phyloP scores from a whole-genome alignment of 2,329 filamentous ascomycete genomes.

The Penicillium palitans region DNA sequence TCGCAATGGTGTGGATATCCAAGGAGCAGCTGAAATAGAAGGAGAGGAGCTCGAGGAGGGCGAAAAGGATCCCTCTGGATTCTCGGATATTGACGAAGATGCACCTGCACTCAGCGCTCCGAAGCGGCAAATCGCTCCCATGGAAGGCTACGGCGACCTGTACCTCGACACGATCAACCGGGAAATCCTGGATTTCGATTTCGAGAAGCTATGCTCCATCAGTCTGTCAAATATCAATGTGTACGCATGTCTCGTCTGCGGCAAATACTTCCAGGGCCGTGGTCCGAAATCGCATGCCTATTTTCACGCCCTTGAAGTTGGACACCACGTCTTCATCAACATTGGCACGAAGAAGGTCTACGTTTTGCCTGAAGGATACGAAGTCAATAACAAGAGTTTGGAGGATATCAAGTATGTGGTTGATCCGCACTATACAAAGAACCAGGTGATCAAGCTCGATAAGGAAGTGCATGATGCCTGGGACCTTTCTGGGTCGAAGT shows the following conservation, averaged over 20 bases:
- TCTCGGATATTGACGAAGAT: slow-evolving; percentile 41
- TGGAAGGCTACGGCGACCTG: slow-evolving; percentile 88
- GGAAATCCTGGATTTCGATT: slow-evolving; percentile 92
- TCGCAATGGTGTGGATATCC: slow-evolving; percentile 38
- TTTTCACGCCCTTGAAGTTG: slow-evolving; percentile 92
- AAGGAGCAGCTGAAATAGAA: slow-evolving; percentile 71
- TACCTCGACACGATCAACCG: slow-evolving; percentile 98
- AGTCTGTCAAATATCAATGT: slow-evolving; percentile 98
- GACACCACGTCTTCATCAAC: slow-evolving; percentile 97
- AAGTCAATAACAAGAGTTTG: slow-evolving; percentile 89
- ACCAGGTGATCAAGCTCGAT: slow-evolving; percentile 79
- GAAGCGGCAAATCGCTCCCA: slow-evolving; percentile 71
- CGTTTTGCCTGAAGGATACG: slow-evolving; percentile 85
- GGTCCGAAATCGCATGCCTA: slow-evolving; percentile 95
- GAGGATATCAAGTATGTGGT: slow-evolving; percentile 99
- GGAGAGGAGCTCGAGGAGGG: slow-evolving; percentile 48
- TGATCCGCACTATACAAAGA: slow-evolving; percentile 79
- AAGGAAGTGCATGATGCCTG: slow-evolving; percentile 60
- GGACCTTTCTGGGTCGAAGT: slow-evolving; percentile 80
- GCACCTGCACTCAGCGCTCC: slow-evolving; percentile 39
- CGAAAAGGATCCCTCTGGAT: slow-evolving; percentile 27
- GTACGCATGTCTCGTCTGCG: slow-evolving; percentile 94
- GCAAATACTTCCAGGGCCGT: slow-evolving; percentile 95
- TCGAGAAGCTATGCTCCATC: slow-evolving; percentile 96
- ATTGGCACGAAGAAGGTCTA: slow-evolving; percentile 64